Base-by-base conservation (phyloP, 225 moss, liverwort and hornwort species). In the Marchantia paleacea region DNA sequence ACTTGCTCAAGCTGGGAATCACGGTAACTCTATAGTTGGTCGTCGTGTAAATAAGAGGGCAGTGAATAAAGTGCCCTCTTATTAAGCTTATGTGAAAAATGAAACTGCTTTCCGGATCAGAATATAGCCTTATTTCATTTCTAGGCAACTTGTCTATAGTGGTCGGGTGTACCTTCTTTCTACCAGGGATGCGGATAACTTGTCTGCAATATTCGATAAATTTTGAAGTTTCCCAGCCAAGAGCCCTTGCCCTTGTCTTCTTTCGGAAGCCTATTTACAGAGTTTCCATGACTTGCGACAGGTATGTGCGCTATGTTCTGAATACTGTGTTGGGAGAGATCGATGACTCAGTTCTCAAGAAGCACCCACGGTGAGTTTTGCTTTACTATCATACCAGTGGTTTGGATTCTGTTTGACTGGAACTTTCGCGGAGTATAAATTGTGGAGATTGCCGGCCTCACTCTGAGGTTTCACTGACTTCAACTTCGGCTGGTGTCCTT, bases 221-320 rank as follows among this genome's bases (percentile, higher is more conserved):
- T 29, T 2, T 18, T 14, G 31, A 26, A 30, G 7, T 67, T 26
- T 67, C 15, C 2, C 18, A 69, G 28, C 69, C 15, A 18, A 20
- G 12, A 15, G 69, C 6, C 39, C 47, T 19, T 25, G 31, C 9
- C 8, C 8, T 9, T 53, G 13, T 16, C 28, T 29, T 55, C 15
- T 51, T 13, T 28, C 11, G 54, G 14, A 73, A 29, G 26, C 14
- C n/a, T 54, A 10, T 55, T 72, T 16, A 79, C 24, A 19, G 31
- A 26, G 13, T 19, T 30, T 10, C 73, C 20, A 24, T 57, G 0
- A 57, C 22, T 26, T 73, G 14, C 60, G 47, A 48, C 82, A 88
- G 88, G 83, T 88, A 88, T 79, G 81, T 88, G 71, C 85, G 88
- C 12, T 82, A 81, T 75, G 83, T 83, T 57, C 62, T 83, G 55